phyloP scores from a whole-genome alignment of 192 early-diverging fungal genomes.

The Phlyctochytrium planicorne region DNA sequence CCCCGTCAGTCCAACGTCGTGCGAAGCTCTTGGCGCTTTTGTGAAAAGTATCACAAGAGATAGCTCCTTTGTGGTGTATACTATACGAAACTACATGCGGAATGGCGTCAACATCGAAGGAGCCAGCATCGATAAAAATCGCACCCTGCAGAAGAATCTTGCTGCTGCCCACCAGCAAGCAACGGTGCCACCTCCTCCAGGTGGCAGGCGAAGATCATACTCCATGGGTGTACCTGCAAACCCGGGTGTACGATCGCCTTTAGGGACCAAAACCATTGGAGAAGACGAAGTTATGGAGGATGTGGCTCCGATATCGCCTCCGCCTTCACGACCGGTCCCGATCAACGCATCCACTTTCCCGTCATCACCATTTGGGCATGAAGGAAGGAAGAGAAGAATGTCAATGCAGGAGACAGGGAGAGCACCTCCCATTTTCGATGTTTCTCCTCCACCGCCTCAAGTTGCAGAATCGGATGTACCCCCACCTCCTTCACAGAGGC shows the following conservation, averaged over 20 bases:
- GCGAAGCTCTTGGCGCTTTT: conserved; percentile 48
- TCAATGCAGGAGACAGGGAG: neutral
- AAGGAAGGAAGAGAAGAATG: neutral
- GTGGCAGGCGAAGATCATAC: neutral
- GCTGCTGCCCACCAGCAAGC: neutral
- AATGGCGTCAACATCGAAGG: conserved; percentile 39
- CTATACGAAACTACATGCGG: conserved; percentile 40
- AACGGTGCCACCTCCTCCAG: neutral
- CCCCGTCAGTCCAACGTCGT: no score
- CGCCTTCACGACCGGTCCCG: conserved; percentile 8
- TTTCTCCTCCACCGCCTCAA: neutral
- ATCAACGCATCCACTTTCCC: neutral
- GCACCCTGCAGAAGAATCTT: neutral
- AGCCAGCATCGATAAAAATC: conserved; percentile 20
- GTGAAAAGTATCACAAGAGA: conserved; percentile 44
- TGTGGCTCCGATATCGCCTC: neutral
- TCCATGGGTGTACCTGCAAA: neutral
- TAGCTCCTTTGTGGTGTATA: conserved; percentile 42
- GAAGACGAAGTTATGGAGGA: neutral
- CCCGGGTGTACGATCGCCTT: neutral
- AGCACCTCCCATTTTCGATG: neutral
- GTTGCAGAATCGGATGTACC: neutral
- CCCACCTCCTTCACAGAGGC: neutral
- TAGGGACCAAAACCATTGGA: neutral
- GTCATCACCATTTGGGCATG: neutral